Base-by-base conservation (phyloP, 345 rosid species). In the Populus ilicifolia region DNA sequence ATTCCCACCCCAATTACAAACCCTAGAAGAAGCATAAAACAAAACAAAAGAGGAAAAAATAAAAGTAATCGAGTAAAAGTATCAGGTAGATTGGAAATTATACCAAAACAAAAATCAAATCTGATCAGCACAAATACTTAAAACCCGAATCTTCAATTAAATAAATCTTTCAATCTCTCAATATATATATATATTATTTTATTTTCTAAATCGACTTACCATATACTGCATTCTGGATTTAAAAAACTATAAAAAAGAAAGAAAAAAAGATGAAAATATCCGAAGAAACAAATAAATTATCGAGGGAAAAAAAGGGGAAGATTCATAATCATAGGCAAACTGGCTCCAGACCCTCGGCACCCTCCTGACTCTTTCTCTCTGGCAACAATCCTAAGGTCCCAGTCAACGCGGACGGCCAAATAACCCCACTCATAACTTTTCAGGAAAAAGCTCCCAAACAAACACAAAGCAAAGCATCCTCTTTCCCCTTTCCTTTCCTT, bases 381-480 rank as follows among this genome's bases (percentile, higher is more conserved):
- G 0, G 38, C 52, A 4, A 13, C 20, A 43, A 38, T 41, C 44
- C 21, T 23, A 23, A 38, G 20, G 52, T 16, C 30, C 69, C 54
- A 39, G 72, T 69, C 54, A 69, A 39, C 72, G 8, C 12, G 75
- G 75, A 54, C 33, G 75, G 48, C 66, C 38, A 54, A 56, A n/a
- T 10, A n/a, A 56, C 30, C 50, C 38, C 29, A 61, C 73, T 27
- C 29, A 16, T 29, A 41, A 5, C 56, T 23, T 41, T 76, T 75
- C 73, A 6, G 65, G 83, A 82, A 87, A 90, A 85, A 83, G 86
- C 93, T 90, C 16, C 83, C 82, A 50, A 75, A 54, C 18, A 46
- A 46, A 46, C 4, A 46, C 50, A 46, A 46, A 46, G 50, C 50
- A 46, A 46, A 46, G 18, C 39, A 44, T 21, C 80, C 41, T 75